phyloP scores from a whole-genome alignment of 108 stramenopile species.

The Fragilaria crotonensis region DNA sequence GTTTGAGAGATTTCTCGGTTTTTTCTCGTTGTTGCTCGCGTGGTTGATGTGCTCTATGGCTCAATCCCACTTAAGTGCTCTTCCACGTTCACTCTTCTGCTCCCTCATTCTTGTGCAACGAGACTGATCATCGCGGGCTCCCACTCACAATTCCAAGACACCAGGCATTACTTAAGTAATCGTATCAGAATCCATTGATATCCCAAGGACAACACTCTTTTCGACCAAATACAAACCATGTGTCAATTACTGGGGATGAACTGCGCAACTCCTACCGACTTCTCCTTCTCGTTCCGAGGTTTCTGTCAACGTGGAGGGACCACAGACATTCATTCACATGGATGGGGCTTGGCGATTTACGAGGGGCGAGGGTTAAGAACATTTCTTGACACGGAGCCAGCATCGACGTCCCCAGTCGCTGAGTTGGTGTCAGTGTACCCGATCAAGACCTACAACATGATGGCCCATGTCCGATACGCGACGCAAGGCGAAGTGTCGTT shows the following conservation, averaged over 20 bases:
- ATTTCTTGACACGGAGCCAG: slow-evolving; percentile 68
- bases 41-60: no score
- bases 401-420: slow-evolving; percentile 62
- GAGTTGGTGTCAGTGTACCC: slow-evolving; percentile 61
- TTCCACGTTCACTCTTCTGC: neutral
- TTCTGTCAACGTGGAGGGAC: slow-evolving; percentile 70
- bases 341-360: slow-evolving; percentile 81
- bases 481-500: slow-evolving; percentile 68
- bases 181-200: neutral
- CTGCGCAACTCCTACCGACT: slow-evolving; percentile 65
- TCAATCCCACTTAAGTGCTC: neutral
- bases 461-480: slow-evolving; percentile 88
- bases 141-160: neutral
- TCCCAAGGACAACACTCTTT: neutral
- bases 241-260: slow-evolving; percentile 79
- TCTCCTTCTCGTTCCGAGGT: slow-evolving; percentile 67
- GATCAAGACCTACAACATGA: slow-evolving; percentile 83
- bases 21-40: no score
- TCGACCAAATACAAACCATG: slow-evolving; percentile 11
- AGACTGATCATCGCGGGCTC: neutral
- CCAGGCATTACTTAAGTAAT: neutral
- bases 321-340: slow-evolving; percentile 78
- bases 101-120: neutral
- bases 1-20: no score
- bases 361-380: slow-evolving; percentile 73